A percentile compares a stretch with the other conserved stretches of the same genome.
phyloP scores from a whole-genome alignment of 2,329 filamentous ascomycete genomes.

The Neofusicoccum kwambonambiense region DNA sequence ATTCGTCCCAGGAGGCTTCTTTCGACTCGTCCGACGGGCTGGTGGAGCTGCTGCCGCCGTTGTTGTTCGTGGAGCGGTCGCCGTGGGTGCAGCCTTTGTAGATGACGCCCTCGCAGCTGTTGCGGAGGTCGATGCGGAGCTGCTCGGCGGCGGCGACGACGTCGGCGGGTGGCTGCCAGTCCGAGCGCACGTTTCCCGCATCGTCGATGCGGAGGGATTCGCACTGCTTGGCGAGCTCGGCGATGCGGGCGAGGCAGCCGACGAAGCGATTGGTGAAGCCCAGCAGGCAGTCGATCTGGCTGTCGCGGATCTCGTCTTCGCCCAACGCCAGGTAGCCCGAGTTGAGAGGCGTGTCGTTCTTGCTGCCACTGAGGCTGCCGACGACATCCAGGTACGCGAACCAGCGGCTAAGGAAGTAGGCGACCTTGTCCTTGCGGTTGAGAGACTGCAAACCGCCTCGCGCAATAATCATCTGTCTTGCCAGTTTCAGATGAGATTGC shows the following conservation, averaged over 20 bases:
- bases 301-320: slow-evolving; percentile 50
- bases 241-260: slow-evolving; percentile 68
- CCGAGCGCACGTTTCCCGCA: slow-evolving; percentile 46
- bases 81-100: slow-evolving; percentile 40
- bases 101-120: slow-evolving; percentile 45
- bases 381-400: slow-evolving; percentile 81
- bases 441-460: slow-evolving; percentile 57
- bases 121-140: slow-evolving; percentile 61
- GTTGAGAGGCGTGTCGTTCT: slow-evolving; percentile 43
- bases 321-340: slow-evolving; percentile 34
- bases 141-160: slow-evolving; percentile 57
- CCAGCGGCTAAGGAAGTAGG: slow-evolving; percentile 77
- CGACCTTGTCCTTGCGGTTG: slow-evolving; percentile 56
- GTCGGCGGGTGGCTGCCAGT: slow-evolving; percentile 60
- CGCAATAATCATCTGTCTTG: slow-evolving; percentile 70
- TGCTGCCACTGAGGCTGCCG: slow-evolving; percentile 65
- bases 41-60: not conserved
- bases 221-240: slow-evolving; percentile 67
- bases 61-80: slow-evolving; percentile 37
- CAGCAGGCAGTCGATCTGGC: slow-evolving; percentile 75
- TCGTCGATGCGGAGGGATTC: slow-evolving; percentile 62
- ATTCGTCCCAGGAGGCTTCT: slow-evolving; percentile 55
- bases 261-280: slow-evolving; percentile 74
- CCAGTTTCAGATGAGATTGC: slow-evolving; percentile 75
- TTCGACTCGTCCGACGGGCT: slow-evolving; percentile 21